Evolutionary conservation across 495 filamentous ascomycete species (phyloP), one percentile per base, ranked within the genome.

Genomic region (Podospora bellae-mahoneyi): DNA sequence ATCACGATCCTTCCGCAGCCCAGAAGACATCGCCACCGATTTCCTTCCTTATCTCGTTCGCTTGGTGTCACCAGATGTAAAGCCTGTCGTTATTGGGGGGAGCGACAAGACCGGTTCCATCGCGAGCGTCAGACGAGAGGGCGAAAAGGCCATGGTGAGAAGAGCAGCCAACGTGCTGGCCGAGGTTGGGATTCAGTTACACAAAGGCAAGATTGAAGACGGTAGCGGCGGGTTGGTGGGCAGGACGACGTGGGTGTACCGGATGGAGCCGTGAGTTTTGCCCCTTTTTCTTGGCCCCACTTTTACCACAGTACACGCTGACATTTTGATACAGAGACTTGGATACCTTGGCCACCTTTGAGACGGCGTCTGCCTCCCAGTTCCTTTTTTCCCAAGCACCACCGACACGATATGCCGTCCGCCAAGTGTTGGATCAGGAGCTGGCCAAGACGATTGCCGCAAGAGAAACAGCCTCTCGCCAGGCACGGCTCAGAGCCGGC

Each of bases 351-450:
- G 80, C 85, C 13, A 83, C 83, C 1, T 91, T 86, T 69, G 84
- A 85, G 69, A 89, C 88, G 2, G 85, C 79, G 19, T 75, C 76
- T n/a, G 71, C 81, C 13, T 71, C 78, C 69, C 77, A 48, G 15
- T 48, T 71, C n/a, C 77, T 81, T 4, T 79, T 81, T 58, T 78
- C 79, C 19, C 84, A 85, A 66, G 86, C 39, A 5, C 39, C 83
- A n/a, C 91, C 89, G 1, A 91, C 92, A 0, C 85, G 94, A 56
- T 98, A 91, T 73, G 93, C 93, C 20, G 89, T 98, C 28, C 88
- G 95, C 54, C 94, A 97, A 80, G 94, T 96, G 15, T 83, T 99
- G 5, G 92, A 97, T 71, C 90, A 93, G 72, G 94, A 97, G 75
- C 90, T 92, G 68, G 86, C 87, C 68, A 92, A 90, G 71, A 87